phyloP scores from a whole-genome alignment of 78 protist species.

The Tieghemostelium lacteum region DNA sequence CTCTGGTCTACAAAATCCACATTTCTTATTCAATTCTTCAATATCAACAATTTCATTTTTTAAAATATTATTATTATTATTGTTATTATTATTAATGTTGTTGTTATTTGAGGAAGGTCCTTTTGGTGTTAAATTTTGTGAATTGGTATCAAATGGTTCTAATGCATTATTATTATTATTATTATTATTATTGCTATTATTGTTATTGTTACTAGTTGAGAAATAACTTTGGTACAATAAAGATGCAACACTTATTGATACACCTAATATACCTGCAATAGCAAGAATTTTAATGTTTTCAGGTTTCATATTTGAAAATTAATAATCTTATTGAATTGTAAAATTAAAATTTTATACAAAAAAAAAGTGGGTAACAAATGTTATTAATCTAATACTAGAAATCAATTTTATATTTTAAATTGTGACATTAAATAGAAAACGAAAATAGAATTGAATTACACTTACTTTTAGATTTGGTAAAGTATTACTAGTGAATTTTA shows the following conservation, averaged over 20 bases:
- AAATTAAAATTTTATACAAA: too few relatives aligned
- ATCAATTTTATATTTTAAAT: too few relatives aligned
- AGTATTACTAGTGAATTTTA: too few relatives aligned
- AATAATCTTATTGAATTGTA: neutral
- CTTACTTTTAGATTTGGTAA: too few relatives aligned
- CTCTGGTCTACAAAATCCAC: conserved; percentile 76
- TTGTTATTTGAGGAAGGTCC: neutral
- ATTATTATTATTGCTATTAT: neutral
- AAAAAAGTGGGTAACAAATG: neutral
- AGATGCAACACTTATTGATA: conserved; percentile 18
- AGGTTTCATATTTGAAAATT: neutral
- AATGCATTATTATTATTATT: neutral
- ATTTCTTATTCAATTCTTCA: conserved; percentile 51
- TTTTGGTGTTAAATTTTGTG: too few relatives aligned
- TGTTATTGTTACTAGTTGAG: neutral
- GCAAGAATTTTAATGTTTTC: conserved; percentile 24
- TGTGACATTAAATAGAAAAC: too few relatives aligned
- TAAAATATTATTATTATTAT: neutral
- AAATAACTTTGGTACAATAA: neutral
- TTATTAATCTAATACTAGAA: too few relatives aligned
- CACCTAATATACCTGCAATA: conserved; percentile 10
- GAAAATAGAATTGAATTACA: too few relatives aligned
- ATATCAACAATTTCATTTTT: conserved; percentile 22
- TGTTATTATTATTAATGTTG: neutral
- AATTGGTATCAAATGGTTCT: neutral